Evolutionary conservation across 202 grass and related monocot genomes (phyloP), one percentile per base, ranked within the genome.

Genomic region (Schoenoplectus triqueter): DNA sequence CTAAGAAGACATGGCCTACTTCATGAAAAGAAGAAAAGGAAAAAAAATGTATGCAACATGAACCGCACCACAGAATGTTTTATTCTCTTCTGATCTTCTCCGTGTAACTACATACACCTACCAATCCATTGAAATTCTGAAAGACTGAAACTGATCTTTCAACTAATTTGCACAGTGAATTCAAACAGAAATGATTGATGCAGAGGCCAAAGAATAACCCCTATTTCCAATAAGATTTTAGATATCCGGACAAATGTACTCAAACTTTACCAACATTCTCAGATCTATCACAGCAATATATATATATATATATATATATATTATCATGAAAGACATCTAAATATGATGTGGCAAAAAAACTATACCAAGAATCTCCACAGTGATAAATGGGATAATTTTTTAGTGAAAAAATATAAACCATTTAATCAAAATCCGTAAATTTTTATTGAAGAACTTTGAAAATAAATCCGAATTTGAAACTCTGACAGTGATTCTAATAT

Each of bases 141-240:
- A 31, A 31, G 31, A 31, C 10, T 50, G 79, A 68, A 82, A 82
- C 41, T 68, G 80, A 82, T 82, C 44, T n/a, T 31, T 82, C 61
- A 82, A 49, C 80, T 82, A 82, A 82, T 39, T 82, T 79, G 39
- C 31, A 82, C 67, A 3, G 67, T 79, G 55, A 9, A 18, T 6
- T 54, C 22, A 42, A 66, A 68, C 9, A 31, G n/a, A 82, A 82
- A 82, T 52, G 48, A 82, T 50, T 50, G 60, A 3, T 52, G 66
- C 19, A 59, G 19, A 44, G 18, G 21, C 8, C 14, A 64, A 80
- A 64, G 41, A 61, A 4, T 6, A 15, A 10, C 62, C 40, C 22
- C 40, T 4, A 18, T 78, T 60, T 78, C 1, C 2, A 61, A 78
- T 10, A 60, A 44, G 7, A 8, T 52, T 74, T 52, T 17, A 50